phyloP scores from a whole-genome alignment of 2,329 filamentous ascomycete genomes.

The Trichoderma breve region DNA sequence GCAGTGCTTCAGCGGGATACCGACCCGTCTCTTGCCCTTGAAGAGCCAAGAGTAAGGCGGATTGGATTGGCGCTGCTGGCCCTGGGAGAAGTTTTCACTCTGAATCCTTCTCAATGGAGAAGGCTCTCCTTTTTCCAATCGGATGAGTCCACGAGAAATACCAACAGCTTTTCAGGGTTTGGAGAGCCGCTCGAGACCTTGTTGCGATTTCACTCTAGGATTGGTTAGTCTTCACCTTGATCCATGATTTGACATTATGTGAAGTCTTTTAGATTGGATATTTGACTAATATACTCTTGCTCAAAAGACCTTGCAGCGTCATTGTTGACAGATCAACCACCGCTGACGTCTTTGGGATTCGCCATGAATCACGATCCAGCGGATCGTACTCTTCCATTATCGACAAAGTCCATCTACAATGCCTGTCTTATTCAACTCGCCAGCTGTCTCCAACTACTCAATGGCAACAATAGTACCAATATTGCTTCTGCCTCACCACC shows the following conservation, averaged over 20 bases:
- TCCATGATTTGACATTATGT: background rate
- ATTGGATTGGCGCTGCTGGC: slow-evolving; percentile 18
- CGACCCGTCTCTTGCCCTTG: background rate
- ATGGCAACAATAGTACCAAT: background rate
- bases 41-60: slow-evolving; percentile 1
- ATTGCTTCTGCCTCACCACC: background rate
- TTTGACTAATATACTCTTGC: background rate
- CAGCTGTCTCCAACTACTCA: slow-evolving; percentile 16
- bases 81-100: slow-evolving; percentile 6
- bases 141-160: background rate
- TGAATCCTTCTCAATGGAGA: slow-evolving; percentile 20
- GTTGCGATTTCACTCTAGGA: slow-evolving; percentile 19
- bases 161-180: background rate
- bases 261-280: background rate
- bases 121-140: background rate
- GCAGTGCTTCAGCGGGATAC: background rate
- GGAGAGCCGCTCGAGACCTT: slow-evolving; percentile 23
- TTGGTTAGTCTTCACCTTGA: slow-evolving; percentile 18
- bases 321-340: slow-evolving; percentile 14
- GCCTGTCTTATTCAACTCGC: slow-evolving; percentile 20
- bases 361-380: background rate
- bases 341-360: slow-evolving; percentile 14
- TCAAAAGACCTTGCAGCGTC: slow-evolving; percentile 23
- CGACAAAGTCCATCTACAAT: slow-evolving; percentile 12
- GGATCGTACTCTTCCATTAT: background rate